Evolutionary conservation across 2,329 filamentous ascomycete species (phyloP).

Genomic region (Fusarium xyrophilum): DNA sequence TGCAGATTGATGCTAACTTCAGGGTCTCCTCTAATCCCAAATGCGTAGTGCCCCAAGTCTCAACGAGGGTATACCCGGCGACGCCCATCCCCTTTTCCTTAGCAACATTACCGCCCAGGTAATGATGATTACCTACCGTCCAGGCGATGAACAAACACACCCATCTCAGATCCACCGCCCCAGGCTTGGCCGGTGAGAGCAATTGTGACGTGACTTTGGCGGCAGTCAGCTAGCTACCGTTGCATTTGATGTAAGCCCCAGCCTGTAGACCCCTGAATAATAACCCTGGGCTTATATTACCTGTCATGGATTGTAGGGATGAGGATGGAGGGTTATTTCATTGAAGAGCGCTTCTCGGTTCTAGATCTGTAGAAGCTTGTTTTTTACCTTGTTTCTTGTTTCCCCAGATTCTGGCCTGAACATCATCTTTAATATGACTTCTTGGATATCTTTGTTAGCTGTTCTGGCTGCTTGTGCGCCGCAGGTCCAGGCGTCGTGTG

Average conservation of each 20-base stretch:
- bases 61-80: background rate
- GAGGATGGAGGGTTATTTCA: background rate
- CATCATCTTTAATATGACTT: constrained; percentile 2
- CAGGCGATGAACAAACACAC: background rate
- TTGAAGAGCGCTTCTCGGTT: background rate
- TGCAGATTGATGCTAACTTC: background rate
- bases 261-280: background rate
- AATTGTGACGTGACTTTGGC: background rate
- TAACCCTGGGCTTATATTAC: background rate
- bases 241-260: constrained; percentile 12
- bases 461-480: constrained; percentile 30
- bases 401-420: background rate
- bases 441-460: constrained; percentile 14
- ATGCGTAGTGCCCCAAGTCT: background rate
- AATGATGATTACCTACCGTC: background rate
- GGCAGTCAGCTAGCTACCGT: background rate
- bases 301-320: background rate
- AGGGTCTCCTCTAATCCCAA: background rate
- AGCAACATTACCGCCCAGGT: background rate
- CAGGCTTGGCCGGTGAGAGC: background rate
- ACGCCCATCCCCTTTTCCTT: constrained; percentile 1
- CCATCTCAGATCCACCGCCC: constrained; percentile 12
- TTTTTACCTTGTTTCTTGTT: background rate
- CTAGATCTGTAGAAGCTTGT: background rate
- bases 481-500: constrained; percentile 46